phyloP scores from a whole-genome alignment of 495 filamentous ascomycete species.

The Annulohypoxylon moriforme region DNA sequence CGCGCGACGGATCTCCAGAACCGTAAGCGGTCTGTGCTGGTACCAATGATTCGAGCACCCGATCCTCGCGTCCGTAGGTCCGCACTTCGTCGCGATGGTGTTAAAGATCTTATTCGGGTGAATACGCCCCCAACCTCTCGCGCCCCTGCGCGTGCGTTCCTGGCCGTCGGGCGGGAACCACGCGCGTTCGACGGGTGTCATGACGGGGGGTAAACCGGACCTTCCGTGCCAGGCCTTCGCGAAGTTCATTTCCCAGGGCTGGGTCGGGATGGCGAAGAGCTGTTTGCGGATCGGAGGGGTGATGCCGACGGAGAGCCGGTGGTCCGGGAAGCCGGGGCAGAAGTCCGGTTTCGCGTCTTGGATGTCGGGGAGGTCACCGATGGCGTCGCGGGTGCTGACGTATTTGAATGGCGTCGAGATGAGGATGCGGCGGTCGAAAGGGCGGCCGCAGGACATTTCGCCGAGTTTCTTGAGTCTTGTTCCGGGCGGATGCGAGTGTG shows the following conservation, averaged over 20 bases:
- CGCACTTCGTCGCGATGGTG: conserved; percentile 65
- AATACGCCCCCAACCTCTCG: conserved; percentile 64
- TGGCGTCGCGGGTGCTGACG: conserved; percentile 61
- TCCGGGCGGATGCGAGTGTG: conserved; percentile 67
- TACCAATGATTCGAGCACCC: conserved; percentile 69
- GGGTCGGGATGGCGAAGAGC: conserved; percentile 54
- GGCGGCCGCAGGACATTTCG: conserved; percentile 67
- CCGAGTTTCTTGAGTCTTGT: conserved; percentile 59
- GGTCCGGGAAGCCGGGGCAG: conserved; percentile 72
- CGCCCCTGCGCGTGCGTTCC: conserved; percentile 20
- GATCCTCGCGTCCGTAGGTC: conserved; percentile 58
- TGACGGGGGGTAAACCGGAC: conserved; percentile 47
- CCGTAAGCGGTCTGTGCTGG: conserved; percentile 64
- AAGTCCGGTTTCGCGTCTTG: conserved; percentile 63
- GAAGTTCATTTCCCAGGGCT: conserved; percentile 61
- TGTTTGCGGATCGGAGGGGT: conserved; percentile 50
- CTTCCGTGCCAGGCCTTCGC: conserved; percentile 51
- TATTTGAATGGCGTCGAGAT: conserved; percentile 67
- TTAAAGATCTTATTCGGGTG: conserved; percentile 61
- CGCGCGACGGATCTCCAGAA: conserved; percentile 72
- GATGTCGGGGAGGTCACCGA: conserved; percentile 69
- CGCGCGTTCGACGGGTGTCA: conserved; percentile 52
- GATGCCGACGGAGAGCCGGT: conserved; percentile 57
- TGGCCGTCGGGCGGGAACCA: conserved; percentile 43
- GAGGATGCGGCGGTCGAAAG: conserved; percentile 65